Base-by-base conservation (phyloP, 1,139 yeast species). In the Debaryomyces robertsiae region DNA sequence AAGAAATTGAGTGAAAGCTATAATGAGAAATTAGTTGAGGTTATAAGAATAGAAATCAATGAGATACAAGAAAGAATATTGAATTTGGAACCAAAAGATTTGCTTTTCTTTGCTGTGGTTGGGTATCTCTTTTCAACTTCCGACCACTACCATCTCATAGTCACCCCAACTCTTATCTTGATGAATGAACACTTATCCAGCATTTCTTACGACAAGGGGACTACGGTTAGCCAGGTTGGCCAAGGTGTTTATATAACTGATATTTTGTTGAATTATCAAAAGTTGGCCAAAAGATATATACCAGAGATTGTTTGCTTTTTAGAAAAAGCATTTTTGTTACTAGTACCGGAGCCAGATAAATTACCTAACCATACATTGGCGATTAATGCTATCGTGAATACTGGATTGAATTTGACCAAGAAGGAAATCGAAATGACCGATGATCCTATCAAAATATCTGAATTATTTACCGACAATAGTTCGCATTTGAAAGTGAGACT, bases 61-160 rank as follows among this genome's bases (percentile, higher is more conserved):
- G 67, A 64, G 10, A 70, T 83, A 10, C 87, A 82, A 55, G 60
- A 58, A 19, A 68, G 81, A 47, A 69, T 82, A 27, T 53, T 61
- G 14, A 40, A 43, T n/a, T 60, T 80, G 23, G 52, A 52, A 44
- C 63, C 65, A 39, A 67, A 77, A 19, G 95, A 90, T 57, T 63
- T 90, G 44, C 65, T 87, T 4, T 77, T 84, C 45, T 87, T 84
- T 54, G 73, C 81, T 0, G 56, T 89, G 16, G 73, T 90, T 46
- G 97, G 97, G 7, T 69, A 75, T 42, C 59, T 91, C 9, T 94
- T 86, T 57, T 90, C 98, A 1, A 88, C 97, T 1, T 93, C 98
- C 0, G 99, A 94, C 69, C 94, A 90, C 57, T 93, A 88, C 62
- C 98, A 94, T 69, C 73, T 89, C 47, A 84, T 93, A 13, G 91